A percentile compares a stretch with the other conserved stretches of the same genome.
phyloP scores from a whole-genome alignment of 2,329 filamentous ascomycete species.

The Alternaria rosae region DNA sequence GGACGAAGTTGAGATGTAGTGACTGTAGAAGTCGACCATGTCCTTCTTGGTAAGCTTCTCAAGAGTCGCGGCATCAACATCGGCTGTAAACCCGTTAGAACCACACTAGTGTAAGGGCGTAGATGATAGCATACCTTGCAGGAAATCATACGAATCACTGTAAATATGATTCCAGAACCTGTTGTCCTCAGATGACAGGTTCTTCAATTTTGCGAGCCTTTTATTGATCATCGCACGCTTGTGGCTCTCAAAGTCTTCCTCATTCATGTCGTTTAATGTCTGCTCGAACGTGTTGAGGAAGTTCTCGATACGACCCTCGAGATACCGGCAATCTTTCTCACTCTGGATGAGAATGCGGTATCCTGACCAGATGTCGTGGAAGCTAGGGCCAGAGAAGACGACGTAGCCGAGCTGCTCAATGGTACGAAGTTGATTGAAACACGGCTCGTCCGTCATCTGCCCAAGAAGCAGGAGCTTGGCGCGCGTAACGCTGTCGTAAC shows the following conservation, averaged over 20 bases:
- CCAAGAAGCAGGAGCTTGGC: constrained; percentile 83
- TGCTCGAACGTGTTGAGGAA: constrained; percentile 76
- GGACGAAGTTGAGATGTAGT: constrained; percentile 78
- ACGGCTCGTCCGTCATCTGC: constrained; percentile 91
- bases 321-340: constrained; percentile 81
- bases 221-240: constrained; percentile 89
- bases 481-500: constrained; percentile 69
- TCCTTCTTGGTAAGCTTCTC: constrained; percentile 79
- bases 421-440: constrained; percentile 92
- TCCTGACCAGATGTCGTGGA: constrained; percentile 76
- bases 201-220: constrained; percentile 89
- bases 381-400: constrained; percentile 81
- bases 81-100: constrained; percentile 57
- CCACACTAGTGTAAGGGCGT: neutral
- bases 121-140: constrained; percentile 69
- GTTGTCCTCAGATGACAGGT: constrained; percentile 81
- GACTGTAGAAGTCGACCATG: constrained; percentile 78
- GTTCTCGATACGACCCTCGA: constrained; percentile 85
- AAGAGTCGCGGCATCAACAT: constrained; percentile 78
- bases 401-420: constrained; percentile 98
- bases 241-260: constrained; percentile 86
- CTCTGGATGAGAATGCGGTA: constrained; percentile 94
- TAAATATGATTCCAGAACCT: constrained; percentile 87
- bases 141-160: constrained; percentile 88
- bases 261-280: constrained; percentile 76